A percentile compares a stretch with the other conserved stretches of the same genome.
These are phyloP conservation scores for Schizonepeta tenuifolia DNA, from an alignment of 257 asterid genomes.

Conservation along the genomic window DNA sequence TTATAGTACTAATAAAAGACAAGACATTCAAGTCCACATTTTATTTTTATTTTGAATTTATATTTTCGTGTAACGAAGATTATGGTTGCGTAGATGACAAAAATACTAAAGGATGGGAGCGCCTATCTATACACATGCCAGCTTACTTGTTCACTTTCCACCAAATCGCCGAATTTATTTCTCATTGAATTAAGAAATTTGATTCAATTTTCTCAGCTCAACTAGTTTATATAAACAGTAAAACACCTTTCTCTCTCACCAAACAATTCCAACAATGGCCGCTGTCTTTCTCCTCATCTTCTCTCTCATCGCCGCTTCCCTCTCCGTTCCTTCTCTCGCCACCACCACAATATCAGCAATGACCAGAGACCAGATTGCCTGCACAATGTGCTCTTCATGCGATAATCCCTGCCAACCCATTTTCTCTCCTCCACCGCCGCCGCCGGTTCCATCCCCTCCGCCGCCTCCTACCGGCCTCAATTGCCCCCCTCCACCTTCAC, in stretches of 20 bases:
- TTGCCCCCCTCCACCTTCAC: constrained; percentile 55
- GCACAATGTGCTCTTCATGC: constrained; percentile 74
- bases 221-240: constrained; percentile 22
- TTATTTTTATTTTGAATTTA: not conserved
- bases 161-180: constrained; percentile 19
- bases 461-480: constrained; percentile 35
- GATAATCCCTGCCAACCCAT: constrained; percentile 78
- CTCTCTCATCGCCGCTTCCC: constrained; percentile 29
- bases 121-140: constrained; percentile 40
- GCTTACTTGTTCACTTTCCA: constrained; percentile 26
- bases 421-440: constrained; percentile 58
- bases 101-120: constrained; percentile 27
- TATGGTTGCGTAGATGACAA: constrained; percentile 41
- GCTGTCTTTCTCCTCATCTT: constrained; percentile 33
- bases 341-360: constrained; percentile 53
- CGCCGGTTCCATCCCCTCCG: constrained; percentile 39
- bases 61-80: not conserved
- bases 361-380: constrained; percentile 55
- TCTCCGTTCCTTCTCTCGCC: constrained; percentile 28
- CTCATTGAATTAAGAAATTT: not conserved
- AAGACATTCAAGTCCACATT: constrained; percentile 19
- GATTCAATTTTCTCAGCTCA: not conserved
- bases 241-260: not conserved
- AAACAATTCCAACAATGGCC: constrained; percentile 38
- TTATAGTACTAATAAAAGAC: not conserved